Evolutionary conservation across 352 stramenopile species (phyloP).

Genomic region (Globisporangium apiculatum): DNA sequence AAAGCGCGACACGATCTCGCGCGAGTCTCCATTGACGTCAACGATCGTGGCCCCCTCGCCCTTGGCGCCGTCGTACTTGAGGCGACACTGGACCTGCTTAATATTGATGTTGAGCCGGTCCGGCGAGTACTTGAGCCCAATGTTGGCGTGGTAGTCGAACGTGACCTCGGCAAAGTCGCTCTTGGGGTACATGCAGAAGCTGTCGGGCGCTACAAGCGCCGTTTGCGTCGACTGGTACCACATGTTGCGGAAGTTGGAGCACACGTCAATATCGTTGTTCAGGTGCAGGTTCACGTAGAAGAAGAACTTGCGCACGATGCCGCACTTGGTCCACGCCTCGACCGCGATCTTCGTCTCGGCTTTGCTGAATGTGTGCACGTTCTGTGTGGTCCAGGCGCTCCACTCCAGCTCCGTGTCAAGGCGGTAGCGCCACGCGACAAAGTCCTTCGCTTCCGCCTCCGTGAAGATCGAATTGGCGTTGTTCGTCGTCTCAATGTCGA

Average conservation of each 20-base stretch:
- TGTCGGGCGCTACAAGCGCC: slow-evolving; percentile 18
- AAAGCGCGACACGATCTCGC: slow-evolving; percentile 45
- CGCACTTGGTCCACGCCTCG: slow-evolving; percentile 58
- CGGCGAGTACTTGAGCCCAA: slow-evolving; percentile 28
- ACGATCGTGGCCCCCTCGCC: slow-evolving; percentile 2
- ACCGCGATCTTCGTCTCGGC: slow-evolving; percentile 34
- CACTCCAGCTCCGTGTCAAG: slow-evolving; percentile 6
- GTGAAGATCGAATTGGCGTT: slow-evolving; percentile 13
- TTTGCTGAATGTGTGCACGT: neutral
- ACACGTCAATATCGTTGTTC: slow-evolving; percentile 36
- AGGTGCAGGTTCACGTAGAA: slow-evolving; percentile 53
- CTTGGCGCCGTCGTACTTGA: slow-evolving; percentile 18
- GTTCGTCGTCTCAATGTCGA: slow-evolving; percentile 19
- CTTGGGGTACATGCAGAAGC: slow-evolving; percentile 37
- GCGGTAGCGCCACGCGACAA: slow-evolving; percentile 58
- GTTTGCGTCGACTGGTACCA: slow-evolving; percentile 49
- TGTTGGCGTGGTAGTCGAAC: slow-evolving; percentile 53
- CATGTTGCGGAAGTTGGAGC: slow-evolving; percentile 49
- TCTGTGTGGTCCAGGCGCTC: neutral
- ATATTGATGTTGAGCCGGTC: slow-evolving; percentile 31
- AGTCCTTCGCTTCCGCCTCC: slow-evolving; percentile 17
- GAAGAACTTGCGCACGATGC: slow-evolving; percentile 29
- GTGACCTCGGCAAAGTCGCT: slow-evolving; percentile 60
- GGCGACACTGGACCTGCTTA: slow-evolving; percentile 30
- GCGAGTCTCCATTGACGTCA: slow-evolving; percentile 15